These are phyloP conservation scores for Pseudogymnoascus pannorum DNA, from an alignment of 2,329 filamentous ascomycete genomes.

Conservation along the genomic window DNA sequence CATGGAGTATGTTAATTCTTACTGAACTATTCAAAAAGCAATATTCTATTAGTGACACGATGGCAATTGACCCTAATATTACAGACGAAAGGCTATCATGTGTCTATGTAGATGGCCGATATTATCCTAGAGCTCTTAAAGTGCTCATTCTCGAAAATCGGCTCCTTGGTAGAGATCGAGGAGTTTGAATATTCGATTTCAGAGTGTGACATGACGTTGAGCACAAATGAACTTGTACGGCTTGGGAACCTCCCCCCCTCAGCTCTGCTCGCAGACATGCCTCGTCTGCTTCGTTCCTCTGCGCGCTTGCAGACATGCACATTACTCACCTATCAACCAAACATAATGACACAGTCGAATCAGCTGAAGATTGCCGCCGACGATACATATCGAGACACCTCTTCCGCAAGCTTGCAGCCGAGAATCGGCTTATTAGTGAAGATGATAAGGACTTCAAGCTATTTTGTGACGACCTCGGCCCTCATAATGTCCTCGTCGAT, in stretches of 20 bases:
- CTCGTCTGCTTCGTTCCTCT: conserved; percentile 32
- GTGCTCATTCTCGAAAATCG: conserved; percentile 16
- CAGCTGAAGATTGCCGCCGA: conserved; percentile 26
- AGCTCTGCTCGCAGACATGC: conserved; percentile 24
- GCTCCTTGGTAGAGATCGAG: conserved; percentile 13
- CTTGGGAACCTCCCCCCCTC: conserved; percentile 20
- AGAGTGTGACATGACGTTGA: conserved; percentile 14
- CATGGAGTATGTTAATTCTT: conserved; percentile 27
- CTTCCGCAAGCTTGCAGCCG: conserved; percentile 27
- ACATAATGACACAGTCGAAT: conserved; percentile 31
- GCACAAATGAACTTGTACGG: conserved; percentile 28
- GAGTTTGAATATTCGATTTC: conserved; percentile 9
- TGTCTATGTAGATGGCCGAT: conserved; percentile 17
- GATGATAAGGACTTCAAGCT: conserved; percentile 12
- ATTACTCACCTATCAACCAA: conserved; percentile 34
- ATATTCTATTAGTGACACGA: conserved; percentile 6
- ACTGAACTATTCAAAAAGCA: conserved; percentile 20
- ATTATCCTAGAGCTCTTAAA: conserved; percentile 14
- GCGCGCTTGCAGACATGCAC: conserved; percentile 34
- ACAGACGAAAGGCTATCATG: conserved; percentile 11
- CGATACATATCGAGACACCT: conserved; percentile 31
- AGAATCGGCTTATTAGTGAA: neutral
- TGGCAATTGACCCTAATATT: conserved; percentile 18
- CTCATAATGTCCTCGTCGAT: conserved; percentile 16
- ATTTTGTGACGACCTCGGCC: conserved; percentile 17